These are phyloP conservation scores for Phytophthora sansomeana DNA, from an alignment of 352 stramenopile species.

Conservation along the genomic window DNA sequence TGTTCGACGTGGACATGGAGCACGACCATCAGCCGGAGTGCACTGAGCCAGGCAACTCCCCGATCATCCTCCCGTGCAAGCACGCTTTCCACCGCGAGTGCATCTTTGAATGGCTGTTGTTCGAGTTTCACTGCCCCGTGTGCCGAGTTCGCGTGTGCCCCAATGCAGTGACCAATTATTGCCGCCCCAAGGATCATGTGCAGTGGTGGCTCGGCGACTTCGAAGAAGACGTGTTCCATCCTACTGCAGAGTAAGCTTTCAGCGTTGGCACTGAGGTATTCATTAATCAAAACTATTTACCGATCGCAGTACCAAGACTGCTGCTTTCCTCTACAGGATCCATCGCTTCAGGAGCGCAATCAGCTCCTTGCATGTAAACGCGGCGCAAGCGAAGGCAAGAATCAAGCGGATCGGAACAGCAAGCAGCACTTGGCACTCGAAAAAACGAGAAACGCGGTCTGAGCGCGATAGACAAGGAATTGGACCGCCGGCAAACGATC, in stretches of 20 bases:
- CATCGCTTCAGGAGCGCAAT: too few relatives aligned
- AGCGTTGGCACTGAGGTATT: background rate
- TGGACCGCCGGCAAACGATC: conserved; percentile 21
- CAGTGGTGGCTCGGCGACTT: conserved; percentile 80
- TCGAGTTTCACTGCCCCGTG: conserved; percentile 76
- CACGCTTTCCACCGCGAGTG: conserved; percentile 80
- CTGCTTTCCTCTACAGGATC: too few relatives aligned
- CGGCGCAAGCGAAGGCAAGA: conserved; percentile 4
- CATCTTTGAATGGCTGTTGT: conserved; percentile 79
- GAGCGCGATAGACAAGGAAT: conserved; percentile 9
- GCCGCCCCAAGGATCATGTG: conserved; percentile 56
- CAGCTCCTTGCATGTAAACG: too few relatives aligned
- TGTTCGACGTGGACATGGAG: conserved; percentile 57
- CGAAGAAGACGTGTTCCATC: conserved; percentile 55
- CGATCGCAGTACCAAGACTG: too few relatives aligned
- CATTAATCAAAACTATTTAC: too few relatives aligned
- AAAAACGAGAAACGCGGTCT: conserved; percentile 28
- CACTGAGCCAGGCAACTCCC: conserved; percentile 14
- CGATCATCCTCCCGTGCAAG: conserved; percentile 62
- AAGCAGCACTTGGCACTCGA: too few relatives aligned
- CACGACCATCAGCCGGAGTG: conserved; percentile 30
- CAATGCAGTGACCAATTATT: conserved; percentile 67
- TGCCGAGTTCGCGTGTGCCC: conserved; percentile 65
- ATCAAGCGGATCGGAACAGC: conserved; percentile 11
- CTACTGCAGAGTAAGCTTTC: conserved; percentile 14